Evolutionary conservation across 805 yeast genomes (phyloP).

Genomic region (Metschnikowia lachancei): DNA sequence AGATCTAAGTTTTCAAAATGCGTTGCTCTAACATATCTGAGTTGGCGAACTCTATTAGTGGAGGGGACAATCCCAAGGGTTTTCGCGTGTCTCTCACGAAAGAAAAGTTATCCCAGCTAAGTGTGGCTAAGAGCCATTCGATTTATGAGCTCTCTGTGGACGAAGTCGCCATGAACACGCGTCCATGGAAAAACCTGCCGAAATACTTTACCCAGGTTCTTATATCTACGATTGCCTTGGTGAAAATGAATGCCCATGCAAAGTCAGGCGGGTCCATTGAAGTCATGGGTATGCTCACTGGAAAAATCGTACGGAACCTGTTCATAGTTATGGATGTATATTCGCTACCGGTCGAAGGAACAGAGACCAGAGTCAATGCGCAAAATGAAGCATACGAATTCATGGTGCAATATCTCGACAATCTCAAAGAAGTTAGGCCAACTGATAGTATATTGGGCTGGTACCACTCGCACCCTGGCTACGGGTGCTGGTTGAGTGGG

Average conservation of each 20-base stretch:
- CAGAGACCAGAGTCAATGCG: slow-evolving; percentile 94
- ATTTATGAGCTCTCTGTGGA: slow-evolving; percentile 14
- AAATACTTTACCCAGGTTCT: slow-evolving; percentile 60
- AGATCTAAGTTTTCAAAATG: background rate
- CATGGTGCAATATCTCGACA: slow-evolving; percentile 79
- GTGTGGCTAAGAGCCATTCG: slow-evolving; percentile 11
- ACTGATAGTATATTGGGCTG: slow-evolving; percentile 84
- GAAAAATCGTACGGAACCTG: slow-evolving; percentile 55
- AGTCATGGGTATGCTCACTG: slow-evolving; percentile 93
- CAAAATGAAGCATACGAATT: slow-evolving; percentile 91
- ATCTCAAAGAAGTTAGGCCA: slow-evolving; percentile 46
- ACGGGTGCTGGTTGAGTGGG: slow-evolving; percentile 94
- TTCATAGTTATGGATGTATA: slow-evolving; percentile 78
- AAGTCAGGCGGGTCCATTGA: slow-evolving; percentile 82
- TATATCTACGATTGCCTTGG: slow-evolving; percentile 67
- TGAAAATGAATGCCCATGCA: slow-evolving; percentile 79
- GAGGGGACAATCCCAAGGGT: slow-evolving; percentile 2
- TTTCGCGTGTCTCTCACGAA: slow-evolving; percentile 7
- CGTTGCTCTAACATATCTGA: background rate
- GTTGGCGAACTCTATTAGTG: slow-evolving; percentile 5
- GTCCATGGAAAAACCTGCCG: slow-evolving; percentile 59
- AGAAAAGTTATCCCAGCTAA: slow-evolving; percentile 7
- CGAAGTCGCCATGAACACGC: slow-evolving; percentile 8
- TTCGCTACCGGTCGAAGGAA: slow-evolving; percentile 90
- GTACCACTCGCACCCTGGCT: slow-evolving; percentile 97